These are phyloP conservation scores for Kodamaea hsintzibuensis DNA, from an alignment of 805 yeast species.

Conservation along the genomic window DNA sequence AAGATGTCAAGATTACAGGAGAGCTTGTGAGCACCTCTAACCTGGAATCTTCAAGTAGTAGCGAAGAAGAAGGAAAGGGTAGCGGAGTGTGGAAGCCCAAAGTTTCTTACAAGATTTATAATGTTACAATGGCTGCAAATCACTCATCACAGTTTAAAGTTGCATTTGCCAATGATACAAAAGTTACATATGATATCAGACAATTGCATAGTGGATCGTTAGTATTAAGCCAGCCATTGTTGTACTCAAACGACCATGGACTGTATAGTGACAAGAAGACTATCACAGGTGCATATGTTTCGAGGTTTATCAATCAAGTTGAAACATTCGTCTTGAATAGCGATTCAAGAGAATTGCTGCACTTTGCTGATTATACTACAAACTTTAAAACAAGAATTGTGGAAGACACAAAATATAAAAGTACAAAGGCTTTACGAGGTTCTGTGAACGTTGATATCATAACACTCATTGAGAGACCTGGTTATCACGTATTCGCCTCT, in stretches of 20 bases:
- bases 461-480: neutral
- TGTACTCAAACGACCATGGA: slow-evolving; percentile 2
- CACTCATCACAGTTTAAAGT: slow-evolving; percentile 1
- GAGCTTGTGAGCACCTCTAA: neutral
- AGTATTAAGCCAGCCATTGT: neutral
- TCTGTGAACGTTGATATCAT: neutral
- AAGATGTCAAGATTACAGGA: slow-evolving; percentile 1
- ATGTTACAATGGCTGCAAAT: slow-evolving; percentile 1
- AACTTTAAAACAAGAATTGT: neutral
- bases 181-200: neutral
- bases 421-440: neutral
- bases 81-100: neutral
- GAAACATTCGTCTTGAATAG: slow-evolving; percentile 3
- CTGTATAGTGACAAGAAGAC: slow-evolving; percentile 2
- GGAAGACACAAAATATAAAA: slow-evolving; percentile 3
- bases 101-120: neutral
- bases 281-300: neutral
- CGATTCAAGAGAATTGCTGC: slow-evolving; percentile 3
- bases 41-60: neutral
- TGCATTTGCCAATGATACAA: neutral
- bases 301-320: neutral
- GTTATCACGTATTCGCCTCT: neutral
- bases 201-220: slow-evolving; percentile 2
- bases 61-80: neutral
- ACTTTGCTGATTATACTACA: neutral